Percentiles rank a stretch among this genome's conserved stretches.
These are phyloP conservation scores for Alternaria brassicicola DNA, from an alignment of 2,329 filamentous ascomycete genomes.

Conservation along the genomic window DNA sequence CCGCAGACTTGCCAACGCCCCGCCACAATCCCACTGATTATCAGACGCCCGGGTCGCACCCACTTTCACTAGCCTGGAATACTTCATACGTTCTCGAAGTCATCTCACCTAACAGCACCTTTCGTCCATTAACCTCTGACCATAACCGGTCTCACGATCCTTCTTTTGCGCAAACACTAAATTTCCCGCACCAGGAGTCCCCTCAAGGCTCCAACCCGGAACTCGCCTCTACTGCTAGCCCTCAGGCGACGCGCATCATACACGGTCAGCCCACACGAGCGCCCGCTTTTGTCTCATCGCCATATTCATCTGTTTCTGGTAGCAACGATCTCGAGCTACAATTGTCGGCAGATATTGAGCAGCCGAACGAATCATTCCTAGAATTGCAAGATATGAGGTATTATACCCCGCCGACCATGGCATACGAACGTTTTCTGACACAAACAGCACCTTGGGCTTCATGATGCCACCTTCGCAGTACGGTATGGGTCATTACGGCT, in stretches of 20 bases:
- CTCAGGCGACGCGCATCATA: slow-evolving; percentile 19
- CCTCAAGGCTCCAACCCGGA: slow-evolving; percentile 20
- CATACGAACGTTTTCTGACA: slow-evolving; percentile 19
- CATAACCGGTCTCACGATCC: slow-evolving; percentile 19
- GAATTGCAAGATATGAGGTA: slow-evolving; percentile 51
- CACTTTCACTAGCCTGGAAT: slow-evolving; percentile 34
- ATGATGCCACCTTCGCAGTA: slow-evolving; percentile 51
- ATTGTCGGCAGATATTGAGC: slow-evolving; percentile 29
- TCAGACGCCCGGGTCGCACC: slow-evolving; percentile 31
- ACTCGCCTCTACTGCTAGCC: slow-evolving; percentile 17
- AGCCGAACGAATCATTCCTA: slow-evolving; percentile 27
- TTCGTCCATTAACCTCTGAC: slow-evolving; percentile 21
- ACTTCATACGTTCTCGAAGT: slow-evolving; percentile 24
- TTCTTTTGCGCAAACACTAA: slow-evolving; percentile 26
- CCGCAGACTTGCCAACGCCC: slow-evolving; percentile 38
- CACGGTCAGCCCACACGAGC: slow-evolving; percentile 19
- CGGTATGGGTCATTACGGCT: slow-evolving; percentile 46
- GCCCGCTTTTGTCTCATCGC: slow-evolving; percentile 26
- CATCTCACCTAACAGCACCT: slow-evolving; percentile 28
- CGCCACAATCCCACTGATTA: slow-evolving; percentile 41
- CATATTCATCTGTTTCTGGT: slow-evolving; percentile 31
- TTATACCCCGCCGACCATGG: neutral
- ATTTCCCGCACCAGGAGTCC: slow-evolving; percentile 28
- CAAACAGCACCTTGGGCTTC: slow-evolving; percentile 46
- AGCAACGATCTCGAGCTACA: slow-evolving; percentile 28